Percentiles rank a stretch among this genome's conserved stretches.
phyloP scores from a whole-genome alignment of 106 monocot species.

The Dioscorea dumetorum region DNA sequence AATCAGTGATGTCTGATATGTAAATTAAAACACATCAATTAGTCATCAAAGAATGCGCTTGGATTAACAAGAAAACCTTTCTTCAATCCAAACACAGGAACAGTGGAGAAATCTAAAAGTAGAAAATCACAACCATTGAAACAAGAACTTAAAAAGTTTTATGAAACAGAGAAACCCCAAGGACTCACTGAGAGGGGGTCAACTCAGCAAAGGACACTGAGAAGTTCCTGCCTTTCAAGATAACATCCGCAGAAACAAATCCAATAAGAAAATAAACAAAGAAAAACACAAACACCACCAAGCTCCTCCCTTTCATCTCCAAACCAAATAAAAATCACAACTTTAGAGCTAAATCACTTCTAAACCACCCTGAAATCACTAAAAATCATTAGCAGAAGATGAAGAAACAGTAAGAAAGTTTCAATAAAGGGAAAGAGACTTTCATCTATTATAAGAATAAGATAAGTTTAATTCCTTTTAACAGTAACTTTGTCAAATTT shows the following conservation, averaged over 20 bases:
- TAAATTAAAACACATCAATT: no score
- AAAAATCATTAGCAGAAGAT: neutral
- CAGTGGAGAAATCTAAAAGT: neutral
- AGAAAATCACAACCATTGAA: neutral
- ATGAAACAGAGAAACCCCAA: neutral
- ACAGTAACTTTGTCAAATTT: no score
- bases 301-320: neutral
- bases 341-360: neutral
- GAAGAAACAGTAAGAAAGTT: neutral
- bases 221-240: constrained; percentile 69
- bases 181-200: constrained; percentile 77
- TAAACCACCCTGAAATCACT: neutral
- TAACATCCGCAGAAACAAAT: constrained; percentile 40
- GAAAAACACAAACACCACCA: constrained; percentile 9
- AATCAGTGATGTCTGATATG: no score
- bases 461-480: no score
- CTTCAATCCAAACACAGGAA: neutral
- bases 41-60: no score
- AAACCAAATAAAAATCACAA: constrained; percentile 1
- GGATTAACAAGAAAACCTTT: neutral
- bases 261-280: constrained; percentile 18
- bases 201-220: constrained; percentile 55
- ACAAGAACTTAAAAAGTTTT: neutral
- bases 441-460: no score
- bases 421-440: no score